phyloP scores from a whole-genome alignment of 2,329 filamentous ascomycete genomes.

The Parascedosporium putredinis region DNA sequence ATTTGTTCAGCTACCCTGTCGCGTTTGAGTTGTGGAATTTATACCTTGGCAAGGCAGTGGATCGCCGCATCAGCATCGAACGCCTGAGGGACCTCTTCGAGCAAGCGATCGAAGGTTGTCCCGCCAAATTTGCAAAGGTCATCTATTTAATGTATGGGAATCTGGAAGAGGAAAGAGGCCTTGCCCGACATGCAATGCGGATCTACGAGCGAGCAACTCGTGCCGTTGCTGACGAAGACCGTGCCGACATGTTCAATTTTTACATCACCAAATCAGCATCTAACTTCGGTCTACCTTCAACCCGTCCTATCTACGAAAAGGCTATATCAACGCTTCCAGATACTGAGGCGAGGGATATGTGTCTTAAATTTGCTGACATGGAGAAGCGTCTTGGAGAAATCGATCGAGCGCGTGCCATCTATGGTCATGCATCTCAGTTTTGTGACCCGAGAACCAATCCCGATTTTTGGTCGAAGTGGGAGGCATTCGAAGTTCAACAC shows the following conservation, averaged over 20 bases:
- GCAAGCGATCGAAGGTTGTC: constrained; percentile 89
- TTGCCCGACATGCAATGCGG: constrained; percentile 94
- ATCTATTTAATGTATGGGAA: constrained; percentile 98
- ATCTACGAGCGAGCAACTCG: constrained; percentile 97
- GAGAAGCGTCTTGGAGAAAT: constrained; percentile 86
- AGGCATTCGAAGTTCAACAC: constrained; percentile 92
- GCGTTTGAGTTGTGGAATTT: constrained; percentile 98
- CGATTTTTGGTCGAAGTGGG: constrained; percentile 94
- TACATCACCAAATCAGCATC: constrained; percentile 98
- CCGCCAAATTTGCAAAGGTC: constrained; percentile 89
- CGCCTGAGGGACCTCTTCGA: constrained; percentile 90
- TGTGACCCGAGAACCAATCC: constrained; percentile 87
- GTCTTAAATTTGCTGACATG: constrained; percentile 97
- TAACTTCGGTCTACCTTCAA: constrained; percentile 94
- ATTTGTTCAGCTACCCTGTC: constrained; percentile 97
- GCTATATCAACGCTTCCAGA: constrained; percentile 92
- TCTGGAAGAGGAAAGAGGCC: constrained; percentile 86
- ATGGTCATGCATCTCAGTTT: constrained; percentile 93
- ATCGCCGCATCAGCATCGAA: constrained; percentile 92
- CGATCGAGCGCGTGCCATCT: constrained; percentile 89
- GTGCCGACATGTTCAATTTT: constrained; percentile 97
- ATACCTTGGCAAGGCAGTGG: constrained; percentile 93
- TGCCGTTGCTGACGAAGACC: constrained; percentile 87
- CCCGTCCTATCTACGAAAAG: constrained; percentile 88
- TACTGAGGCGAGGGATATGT: constrained; percentile 91